Conservation (phyloP, 2,329 filamentous ascomycete genomes). For the Botrytis sinoallii region DNA sequence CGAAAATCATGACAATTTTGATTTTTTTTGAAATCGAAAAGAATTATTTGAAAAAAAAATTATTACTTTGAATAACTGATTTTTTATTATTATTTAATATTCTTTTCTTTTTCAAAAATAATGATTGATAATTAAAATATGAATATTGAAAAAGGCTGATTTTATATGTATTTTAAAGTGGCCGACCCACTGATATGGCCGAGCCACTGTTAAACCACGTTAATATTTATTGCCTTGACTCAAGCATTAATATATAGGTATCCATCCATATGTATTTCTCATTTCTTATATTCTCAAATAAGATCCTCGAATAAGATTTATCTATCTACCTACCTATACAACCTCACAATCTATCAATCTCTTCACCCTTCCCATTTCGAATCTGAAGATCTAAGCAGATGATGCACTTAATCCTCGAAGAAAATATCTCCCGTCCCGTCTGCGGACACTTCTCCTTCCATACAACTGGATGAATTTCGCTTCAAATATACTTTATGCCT, state of each 20-base stretch:
- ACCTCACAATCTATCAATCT: background rate
- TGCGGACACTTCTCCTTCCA: background rate
- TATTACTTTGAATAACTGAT: no score
- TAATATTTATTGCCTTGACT: background rate
- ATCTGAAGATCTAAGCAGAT: conserved; percentile 1
- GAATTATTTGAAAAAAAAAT: no score
- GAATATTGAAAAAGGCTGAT: no score
- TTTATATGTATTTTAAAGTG: no score
- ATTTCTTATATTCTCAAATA: background rate
- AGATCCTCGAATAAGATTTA: background rate
- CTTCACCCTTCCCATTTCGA: background rate
- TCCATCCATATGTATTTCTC: background rate
- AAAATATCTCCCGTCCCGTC: background rate
- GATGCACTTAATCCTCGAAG: background rate
- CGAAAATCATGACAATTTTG: no score
- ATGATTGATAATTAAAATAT: no score
- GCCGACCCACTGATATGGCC: no score
- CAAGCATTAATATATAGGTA: background rate
- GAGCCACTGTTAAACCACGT: no score
- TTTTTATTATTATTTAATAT: no score
- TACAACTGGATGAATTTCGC: background rate
- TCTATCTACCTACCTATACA: background rate
- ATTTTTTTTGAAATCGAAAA: no score
- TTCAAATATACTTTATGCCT: background rate
- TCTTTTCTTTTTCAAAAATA: no score